Percentiles rank a stretch among this genome's conserved stretches.
These are phyloP conservation scores for Fraxinus angustifolia DNA, from an alignment of 305 asterid species.

Conservation along the genomic window DNA sequence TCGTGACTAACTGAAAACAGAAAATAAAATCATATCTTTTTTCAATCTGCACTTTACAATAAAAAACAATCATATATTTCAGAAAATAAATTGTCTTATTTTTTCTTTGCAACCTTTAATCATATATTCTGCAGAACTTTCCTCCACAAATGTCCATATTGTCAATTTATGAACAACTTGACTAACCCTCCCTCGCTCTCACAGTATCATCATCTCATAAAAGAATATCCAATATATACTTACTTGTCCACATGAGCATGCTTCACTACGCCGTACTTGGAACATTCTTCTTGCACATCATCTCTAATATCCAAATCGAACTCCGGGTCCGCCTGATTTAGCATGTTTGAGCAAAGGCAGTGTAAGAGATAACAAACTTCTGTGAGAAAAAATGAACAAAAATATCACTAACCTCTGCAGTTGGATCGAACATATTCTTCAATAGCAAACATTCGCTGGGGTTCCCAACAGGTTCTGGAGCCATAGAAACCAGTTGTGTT, in stretches of 20 bases:
- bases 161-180: background rate
- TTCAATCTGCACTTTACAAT: background rate
- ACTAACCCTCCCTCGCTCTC: background rate
- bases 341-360: background rate
- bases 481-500: slow-evolving; percentile 51
- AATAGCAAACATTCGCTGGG: slow-evolving; percentile 90
- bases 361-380: background rate
- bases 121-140: background rate
- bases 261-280: slow-evolving; percentile 83
- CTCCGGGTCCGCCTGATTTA: slow-evolving; percentile 68
- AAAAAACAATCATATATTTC: background rate
- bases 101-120: background rate
- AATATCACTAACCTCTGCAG: slow-evolving; percentile 60
- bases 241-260: slow-evolving; percentile 90
- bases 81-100: background rate
- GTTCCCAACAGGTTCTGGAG: slow-evolving; percentile 80
- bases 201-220: background rate
- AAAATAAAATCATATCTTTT: background rate
- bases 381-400: background rate
- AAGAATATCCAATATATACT: slow-evolving; percentile 18
- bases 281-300: slow-evolving; percentile 87
- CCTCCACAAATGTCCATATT: background rate
- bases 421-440: slow-evolving; percentile 96
- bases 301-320: slow-evolving; percentile 88
- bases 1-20: background rate